A percentile compares a stretch with the other conserved stretches of the same genome.
phyloP scores from a whole-genome alignment of 495 filamentous ascomycete species.

The Terfezia boudieri region DNA sequence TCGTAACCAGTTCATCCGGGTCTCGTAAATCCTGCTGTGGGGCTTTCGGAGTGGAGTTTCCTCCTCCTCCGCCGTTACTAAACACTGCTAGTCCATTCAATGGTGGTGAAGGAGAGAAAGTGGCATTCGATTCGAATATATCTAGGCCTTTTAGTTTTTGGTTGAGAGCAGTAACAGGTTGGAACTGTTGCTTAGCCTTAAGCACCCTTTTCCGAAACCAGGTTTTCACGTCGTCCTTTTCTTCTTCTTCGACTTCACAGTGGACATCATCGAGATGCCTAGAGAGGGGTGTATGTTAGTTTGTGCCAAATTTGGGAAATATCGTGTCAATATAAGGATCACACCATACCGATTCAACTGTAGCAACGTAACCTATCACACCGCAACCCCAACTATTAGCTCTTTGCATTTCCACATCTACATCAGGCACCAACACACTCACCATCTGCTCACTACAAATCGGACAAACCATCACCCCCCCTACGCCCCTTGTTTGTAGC shows the following conservation, averaged over 20 bases:
- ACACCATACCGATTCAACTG: slow-evolving; percentile 60
- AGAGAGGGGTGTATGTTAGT: slow-evolving; percentile 8
- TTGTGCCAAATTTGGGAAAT: background rate
- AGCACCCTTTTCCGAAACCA: slow-evolving; percentile 96
- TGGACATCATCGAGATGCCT: slow-evolving; percentile 89
- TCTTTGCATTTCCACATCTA: slow-evolving; percentile 1
- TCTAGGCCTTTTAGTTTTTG: slow-evolving; percentile 95
- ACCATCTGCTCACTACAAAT: slow-evolving; percentile 96
- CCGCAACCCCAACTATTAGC: background rate
- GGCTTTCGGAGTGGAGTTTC: slow-evolving; percentile 11
- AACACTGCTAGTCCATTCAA: slow-evolving; percentile 5
- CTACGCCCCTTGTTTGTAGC: slow-evolving; percentile 15
- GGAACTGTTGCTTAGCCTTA: slow-evolving; percentile 73
- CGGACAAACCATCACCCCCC: slow-evolving; percentile 57
- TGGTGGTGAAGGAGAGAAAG: slow-evolving; percentile 8
- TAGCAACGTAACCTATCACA: slow-evolving; percentile 54
- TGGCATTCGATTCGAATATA: slow-evolving; percentile 81
- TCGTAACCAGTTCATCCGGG: slow-evolving; percentile 71
- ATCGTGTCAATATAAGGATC: background rate
- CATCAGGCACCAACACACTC: slow-evolving; percentile 5
- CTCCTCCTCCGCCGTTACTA: background rate
- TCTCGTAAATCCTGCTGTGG: slow-evolving; percentile 26
- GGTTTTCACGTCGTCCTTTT: slow-evolving; percentile 91
- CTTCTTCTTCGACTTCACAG: slow-evolving; percentile 74
- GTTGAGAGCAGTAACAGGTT: slow-evolving; percentile 74